phyloP scores from a whole-genome alignment of 2,329 filamentous ascomycete species.

The Thelonectria olida region DNA sequence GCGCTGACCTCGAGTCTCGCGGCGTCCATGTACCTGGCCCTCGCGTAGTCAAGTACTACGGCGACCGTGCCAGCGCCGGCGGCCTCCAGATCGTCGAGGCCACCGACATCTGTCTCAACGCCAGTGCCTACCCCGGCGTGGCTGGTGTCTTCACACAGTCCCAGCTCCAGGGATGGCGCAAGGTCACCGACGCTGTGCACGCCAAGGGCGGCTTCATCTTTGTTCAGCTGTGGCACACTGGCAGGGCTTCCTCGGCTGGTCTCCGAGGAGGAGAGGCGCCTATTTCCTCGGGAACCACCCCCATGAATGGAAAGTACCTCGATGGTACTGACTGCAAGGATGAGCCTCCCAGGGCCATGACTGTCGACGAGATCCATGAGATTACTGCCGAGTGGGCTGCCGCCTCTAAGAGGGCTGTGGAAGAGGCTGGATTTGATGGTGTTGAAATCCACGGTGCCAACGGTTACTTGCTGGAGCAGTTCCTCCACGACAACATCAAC shows the following conservation, averaged over 20 bases:
- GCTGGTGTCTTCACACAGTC: conserved; percentile 42
- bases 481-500: conserved; percentile 33
- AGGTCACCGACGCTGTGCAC: conserved; percentile 40
- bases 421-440: conserved; percentile 71
- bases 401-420: conserved; percentile 64
- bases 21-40: conserved; percentile 46
- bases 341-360: conserved; percentile 68
- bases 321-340: conserved; percentile 42
- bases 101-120: conserved; percentile 42
- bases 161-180: conserved; percentile 42
- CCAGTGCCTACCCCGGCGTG: conserved; percentile 42
- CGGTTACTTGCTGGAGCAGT: conserved; percentile 32
- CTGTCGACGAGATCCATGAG: conserved; percentile 68
- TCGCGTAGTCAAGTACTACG: conserved; percentile 41
- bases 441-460: conserved; percentile 65
- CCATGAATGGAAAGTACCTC: conserved; percentile 58
- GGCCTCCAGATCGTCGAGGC: conserved; percentile 44
- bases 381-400: conserved; percentile 68
- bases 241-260: conserved; percentile 57
- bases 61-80: conserved; percentile 45
- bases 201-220: conserved; percentile 57
- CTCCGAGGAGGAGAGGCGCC: conserved; percentile 34
- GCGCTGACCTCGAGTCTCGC: conserved; percentile 41
- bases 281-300: conserved; percentile 38
- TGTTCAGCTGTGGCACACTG: conserved; percentile 69